Conservation (phyloP, 352 stramenopile species). For the Globisporangium recalcitrans region DNA sequence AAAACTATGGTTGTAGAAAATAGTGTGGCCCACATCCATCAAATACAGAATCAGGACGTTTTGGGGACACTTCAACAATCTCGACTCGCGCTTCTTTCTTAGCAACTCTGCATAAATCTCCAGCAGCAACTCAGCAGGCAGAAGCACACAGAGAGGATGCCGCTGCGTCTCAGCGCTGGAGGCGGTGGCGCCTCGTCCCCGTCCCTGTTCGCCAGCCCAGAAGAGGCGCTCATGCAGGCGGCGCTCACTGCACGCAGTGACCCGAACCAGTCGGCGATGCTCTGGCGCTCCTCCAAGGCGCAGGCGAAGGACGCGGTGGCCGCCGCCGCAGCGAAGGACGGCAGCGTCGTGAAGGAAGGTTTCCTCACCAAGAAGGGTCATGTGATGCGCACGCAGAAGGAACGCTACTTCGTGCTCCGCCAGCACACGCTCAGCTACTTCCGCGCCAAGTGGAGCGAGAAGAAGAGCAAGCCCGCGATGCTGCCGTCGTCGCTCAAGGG, state of each 20-base stretch:
- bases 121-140: background rate
- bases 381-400: slow-evolving; percentile 49
- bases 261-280: slow-evolving; percentile 8
- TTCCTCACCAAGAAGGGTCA: slow-evolving; percentile 53
- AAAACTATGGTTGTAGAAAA: no score
- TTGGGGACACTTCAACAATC: background rate
- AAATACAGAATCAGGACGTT: background rate
- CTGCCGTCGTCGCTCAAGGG: slow-evolving; percentile 33
- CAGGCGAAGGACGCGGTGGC: slow-evolving; percentile 1
- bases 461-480: slow-evolving; percentile 18
- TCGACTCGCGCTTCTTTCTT: background rate
- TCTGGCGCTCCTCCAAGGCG: slow-evolving; percentile 15
- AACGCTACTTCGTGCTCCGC: slow-evolving; percentile 45
- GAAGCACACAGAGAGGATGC: background rate
- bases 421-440: slow-evolving; percentile 44
- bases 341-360: slow-evolving; percentile 26
- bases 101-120: background rate
- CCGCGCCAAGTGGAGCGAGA: slow-evolving; percentile 21
- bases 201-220: slow-evolving; percentile 1
- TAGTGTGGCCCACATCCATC: background rate
- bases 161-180: background rate
- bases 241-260: slow-evolving; percentile 5
- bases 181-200: slow-evolving; percentile 1
- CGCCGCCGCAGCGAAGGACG: background rate
- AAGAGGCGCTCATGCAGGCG: slow-evolving; percentile 4